Evolutionary conservation across 495 filamentous ascomycete species (phyloP).

Genomic region (Penicillium tannophilum): DNA sequence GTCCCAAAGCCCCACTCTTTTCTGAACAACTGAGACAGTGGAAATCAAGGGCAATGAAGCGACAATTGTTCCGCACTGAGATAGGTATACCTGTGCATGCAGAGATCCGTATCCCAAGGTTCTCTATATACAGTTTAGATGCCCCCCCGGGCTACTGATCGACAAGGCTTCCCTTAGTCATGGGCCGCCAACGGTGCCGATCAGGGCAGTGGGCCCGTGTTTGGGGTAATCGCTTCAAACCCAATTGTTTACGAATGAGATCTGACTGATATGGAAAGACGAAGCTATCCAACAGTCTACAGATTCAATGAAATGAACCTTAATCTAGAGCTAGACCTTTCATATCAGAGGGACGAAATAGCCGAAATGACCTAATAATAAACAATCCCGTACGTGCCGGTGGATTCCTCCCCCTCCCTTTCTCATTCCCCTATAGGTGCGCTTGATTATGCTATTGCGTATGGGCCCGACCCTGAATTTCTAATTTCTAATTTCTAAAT

Average conservation of each 20-base stretch:
- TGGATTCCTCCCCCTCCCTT: background rate
- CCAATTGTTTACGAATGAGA: no score
- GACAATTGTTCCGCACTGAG: background rate
- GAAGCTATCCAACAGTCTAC: no score
- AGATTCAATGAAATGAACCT: no score
- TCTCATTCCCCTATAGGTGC: background rate
- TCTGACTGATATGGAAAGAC: no score
- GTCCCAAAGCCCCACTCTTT: background rate
- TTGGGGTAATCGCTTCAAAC: background rate
- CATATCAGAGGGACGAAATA: background rate
- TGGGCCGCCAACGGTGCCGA: background rate
- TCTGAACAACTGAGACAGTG: background rate
- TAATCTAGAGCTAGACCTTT: no score
- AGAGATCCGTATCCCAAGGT: no score
- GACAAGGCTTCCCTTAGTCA: background rate
- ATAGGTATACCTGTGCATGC: no score
- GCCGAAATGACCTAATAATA: constrained; percentile 1
- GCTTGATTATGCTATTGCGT: background rate
- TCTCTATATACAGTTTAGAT: no score
- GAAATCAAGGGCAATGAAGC: background rate
- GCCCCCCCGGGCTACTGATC: background rate
- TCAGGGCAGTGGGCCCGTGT: background rate
- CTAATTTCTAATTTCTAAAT: background rate
- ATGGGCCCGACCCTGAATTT: background rate
- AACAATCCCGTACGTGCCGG: background rate